Conservation (phyloP, 2,329 filamentous ascomycete genomes). For the Penicillium griseofulvum region DNA sequence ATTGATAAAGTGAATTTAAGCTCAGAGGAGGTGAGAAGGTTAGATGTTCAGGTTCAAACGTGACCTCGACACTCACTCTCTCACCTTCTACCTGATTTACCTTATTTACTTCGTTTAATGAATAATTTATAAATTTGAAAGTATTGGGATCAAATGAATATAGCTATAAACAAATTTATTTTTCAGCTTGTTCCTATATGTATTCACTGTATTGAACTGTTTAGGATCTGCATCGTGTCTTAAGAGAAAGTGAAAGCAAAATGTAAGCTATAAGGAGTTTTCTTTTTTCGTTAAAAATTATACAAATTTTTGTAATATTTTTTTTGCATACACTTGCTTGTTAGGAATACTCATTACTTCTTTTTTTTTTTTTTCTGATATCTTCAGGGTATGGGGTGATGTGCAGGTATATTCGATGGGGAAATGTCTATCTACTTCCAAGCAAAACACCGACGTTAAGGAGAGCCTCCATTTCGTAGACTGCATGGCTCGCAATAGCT, state of each 20-base stretch:
- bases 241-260: neutral
- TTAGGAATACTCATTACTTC: neutral
- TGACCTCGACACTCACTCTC: neutral
- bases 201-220: too few species aligned
- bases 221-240: neutral
- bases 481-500: conserved; percentile 26
- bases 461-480: conserved; percentile 22
- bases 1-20: neutral
- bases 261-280: neutral
- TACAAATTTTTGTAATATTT: neutral
- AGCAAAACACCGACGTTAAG: conserved; percentile 21
- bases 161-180: neutral
- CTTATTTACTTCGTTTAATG: neutral
- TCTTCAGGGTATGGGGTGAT: conserved; percentile 12
- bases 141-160: neutral
- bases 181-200: neutral
- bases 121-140: neutral
- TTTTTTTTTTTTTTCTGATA: conserved; percentile 1
- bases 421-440: conserved; percentile 38
- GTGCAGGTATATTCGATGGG: conserved; percentile 34
- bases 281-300: neutral
- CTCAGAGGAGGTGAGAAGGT: neutral
- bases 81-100: neutral
- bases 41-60: neutral
- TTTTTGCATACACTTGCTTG: neutral